phyloP scores from a whole-genome alignment of 148 eudicot genomes.

The Bassia scoparia region DNA sequence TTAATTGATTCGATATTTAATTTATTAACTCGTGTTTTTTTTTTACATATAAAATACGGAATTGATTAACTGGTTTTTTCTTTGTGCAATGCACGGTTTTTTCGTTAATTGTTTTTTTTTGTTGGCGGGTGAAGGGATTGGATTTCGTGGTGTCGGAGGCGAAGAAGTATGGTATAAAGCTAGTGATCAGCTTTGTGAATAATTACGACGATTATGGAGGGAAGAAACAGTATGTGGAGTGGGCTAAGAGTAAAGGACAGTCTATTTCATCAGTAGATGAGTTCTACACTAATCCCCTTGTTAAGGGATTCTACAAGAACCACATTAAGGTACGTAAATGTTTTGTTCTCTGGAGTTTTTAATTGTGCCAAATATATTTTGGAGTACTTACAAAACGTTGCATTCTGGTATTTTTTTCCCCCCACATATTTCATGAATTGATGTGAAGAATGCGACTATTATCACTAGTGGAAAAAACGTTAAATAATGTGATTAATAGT shows the following conservation, averaged over 20 bases:
- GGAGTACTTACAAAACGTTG: too few relatives aligned
- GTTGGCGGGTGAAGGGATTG: slow-evolving; percentile 42
- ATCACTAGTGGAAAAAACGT: too few relatives aligned
- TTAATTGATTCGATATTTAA: slow-evolving; percentile 7
- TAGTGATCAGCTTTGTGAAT: slow-evolving; percentile 54
- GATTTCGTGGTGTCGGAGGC: slow-evolving; percentile 73
- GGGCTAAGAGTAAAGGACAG: slow-evolving; percentile 61
- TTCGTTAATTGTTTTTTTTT: background rate
- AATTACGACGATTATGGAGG: slow-evolving; percentile 59
- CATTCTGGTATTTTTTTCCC: too few relatives aligned
- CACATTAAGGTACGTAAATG: slow-evolving; percentile 46
- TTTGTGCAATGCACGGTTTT: background rate
- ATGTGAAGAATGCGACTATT: too few relatives aligned
- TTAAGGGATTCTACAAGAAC: slow-evolving; percentile 53
- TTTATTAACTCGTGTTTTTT: background rate
- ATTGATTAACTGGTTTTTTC: too few relatives aligned
- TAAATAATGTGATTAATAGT: too few relatives aligned
- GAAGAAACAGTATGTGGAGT: slow-evolving; percentile 57
- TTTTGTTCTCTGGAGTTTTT: background rate
- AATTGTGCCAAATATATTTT: background rate
- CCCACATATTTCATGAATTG: too few relatives aligned
- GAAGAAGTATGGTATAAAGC: slow-evolving; percentile 48
- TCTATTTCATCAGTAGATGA: slow-evolving; percentile 53
- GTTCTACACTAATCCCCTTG: slow-evolving; percentile 51
- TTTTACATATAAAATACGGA: background rate